phyloP scores from a whole-genome alignment of 1,139 yeast species.

The Debaryomyces robertsiae region DNA sequence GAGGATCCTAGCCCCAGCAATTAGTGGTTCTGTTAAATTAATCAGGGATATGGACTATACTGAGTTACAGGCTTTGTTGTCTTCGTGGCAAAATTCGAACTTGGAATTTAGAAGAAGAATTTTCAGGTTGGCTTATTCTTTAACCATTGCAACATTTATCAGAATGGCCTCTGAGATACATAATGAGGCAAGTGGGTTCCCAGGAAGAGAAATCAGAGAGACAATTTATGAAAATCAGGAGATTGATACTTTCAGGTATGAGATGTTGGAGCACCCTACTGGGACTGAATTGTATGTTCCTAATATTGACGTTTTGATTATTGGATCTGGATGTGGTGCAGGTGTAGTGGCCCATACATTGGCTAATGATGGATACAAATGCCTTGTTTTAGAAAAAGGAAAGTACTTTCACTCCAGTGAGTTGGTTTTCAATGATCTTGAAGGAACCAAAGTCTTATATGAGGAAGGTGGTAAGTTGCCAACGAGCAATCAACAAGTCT shows the following conservation, averaged over 20 bases:
- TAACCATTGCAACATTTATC: constrained; percentile 29
- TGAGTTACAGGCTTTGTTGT: constrained; percentile 33
- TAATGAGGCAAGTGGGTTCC: constrained; percentile 36
- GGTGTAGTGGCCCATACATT: constrained; percentile 59
- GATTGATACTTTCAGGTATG: constrained; percentile 31
- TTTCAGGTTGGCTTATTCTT: constrained; percentile 27
- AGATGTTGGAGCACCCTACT: constrained; percentile 36
- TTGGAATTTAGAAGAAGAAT: constrained; percentile 31
- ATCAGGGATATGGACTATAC: constrained; percentile 39
- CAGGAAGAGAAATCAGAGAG: constrained; percentile 34
- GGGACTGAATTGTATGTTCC: constrained; percentile 39
- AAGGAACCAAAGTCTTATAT: constrained; percentile 40
- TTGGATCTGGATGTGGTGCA: constrained; percentile 63
- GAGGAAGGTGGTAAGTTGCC: constrained; percentile 44
- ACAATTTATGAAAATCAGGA: constrained; percentile 30
- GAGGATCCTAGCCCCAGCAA: constrained; percentile 36
- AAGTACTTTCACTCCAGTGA: constrained; percentile 44
- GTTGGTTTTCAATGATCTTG: constrained; percentile 39
- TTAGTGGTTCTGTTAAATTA: constrained; percentile 38
- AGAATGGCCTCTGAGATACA: constrained; percentile 37
- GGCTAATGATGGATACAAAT: constrained; percentile 45
- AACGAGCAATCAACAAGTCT: constrained; percentile 37
- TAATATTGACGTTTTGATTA: constrained; percentile 46
- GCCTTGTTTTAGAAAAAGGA: constrained; percentile 58
- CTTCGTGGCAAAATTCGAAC: constrained; percentile 44